phyloP scores from a whole-genome alignment of 352 stramenopile genomes.

The Elongisporangium anandrum region DNA sequence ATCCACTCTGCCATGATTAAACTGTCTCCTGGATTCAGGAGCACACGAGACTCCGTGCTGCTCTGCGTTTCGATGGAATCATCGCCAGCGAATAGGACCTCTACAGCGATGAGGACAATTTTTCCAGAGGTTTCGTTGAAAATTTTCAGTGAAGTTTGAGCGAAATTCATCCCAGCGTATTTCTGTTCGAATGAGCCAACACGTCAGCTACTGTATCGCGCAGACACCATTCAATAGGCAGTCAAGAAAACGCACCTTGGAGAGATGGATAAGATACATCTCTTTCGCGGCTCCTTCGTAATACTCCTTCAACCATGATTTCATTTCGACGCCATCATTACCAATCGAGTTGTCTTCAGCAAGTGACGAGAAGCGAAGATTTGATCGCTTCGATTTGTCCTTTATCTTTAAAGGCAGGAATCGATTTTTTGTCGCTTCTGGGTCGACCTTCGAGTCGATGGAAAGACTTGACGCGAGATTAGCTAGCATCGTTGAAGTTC shows the following conservation, averaged over 20 bases:
- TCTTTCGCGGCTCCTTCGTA: slow-evolving; percentile 76
- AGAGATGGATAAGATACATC: slow-evolving; percentile 82
- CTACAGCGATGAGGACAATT: slow-evolving; percentile 75
- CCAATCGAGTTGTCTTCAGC: slow-evolving; percentile 3
- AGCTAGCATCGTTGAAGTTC: slow-evolving; percentile 79
- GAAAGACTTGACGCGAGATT: slow-evolving; percentile 82
- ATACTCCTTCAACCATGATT: slow-evolving; percentile 67
- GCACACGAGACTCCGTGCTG: slow-evolving; percentile 49
- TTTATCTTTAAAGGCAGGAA: slow-evolving; percentile 19
- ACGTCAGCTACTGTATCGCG: too few relatives aligned
- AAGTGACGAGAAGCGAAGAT: slow-evolving; percentile 4
- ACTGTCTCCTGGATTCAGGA: slow-evolving; percentile 72
- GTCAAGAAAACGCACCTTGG: slow-evolving; percentile 30
- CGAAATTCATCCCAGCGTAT: slow-evolving; percentile 70
- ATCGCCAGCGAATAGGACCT: slow-evolving; percentile 56
- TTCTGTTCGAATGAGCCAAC: too few relatives aligned
- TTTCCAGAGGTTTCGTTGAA: slow-evolving; percentile 64
- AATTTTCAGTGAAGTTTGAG: slow-evolving; percentile 45
- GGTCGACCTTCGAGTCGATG: slow-evolving; percentile 28
- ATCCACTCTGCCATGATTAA: slow-evolving; percentile 76
- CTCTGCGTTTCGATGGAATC: slow-evolving; percentile 18
- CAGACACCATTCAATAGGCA: neutral
- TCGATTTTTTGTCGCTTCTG: slow-evolving; percentile 6
- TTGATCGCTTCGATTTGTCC: slow-evolving; percentile 21
- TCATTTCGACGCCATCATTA: neutral